phyloP scores from a whole-genome alignment of 2,329 filamentous ascomycete genomes.

The Metarhizium sp. region DNA sequence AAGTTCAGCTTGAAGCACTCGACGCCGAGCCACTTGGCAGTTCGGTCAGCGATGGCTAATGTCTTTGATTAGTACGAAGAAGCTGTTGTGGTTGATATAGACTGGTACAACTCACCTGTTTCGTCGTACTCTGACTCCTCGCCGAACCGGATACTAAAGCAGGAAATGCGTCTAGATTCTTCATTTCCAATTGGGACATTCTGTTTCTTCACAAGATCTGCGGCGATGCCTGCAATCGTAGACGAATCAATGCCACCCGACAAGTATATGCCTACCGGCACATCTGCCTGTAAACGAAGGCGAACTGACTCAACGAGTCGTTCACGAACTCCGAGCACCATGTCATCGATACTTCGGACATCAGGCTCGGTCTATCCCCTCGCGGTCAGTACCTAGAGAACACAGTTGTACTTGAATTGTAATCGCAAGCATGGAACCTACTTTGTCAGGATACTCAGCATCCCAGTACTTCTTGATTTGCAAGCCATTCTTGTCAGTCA shows the following conservation, averaged over 20 bases:
- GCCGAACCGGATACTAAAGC: slow-evolving; percentile 39
- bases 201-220: slow-evolving; percentile 37
- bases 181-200: slow-evolving; percentile 36
- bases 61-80: no score
- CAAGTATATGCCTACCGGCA: slow-evolving; percentile 47
- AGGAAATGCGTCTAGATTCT: slow-evolving; percentile 17
- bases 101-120: no score
- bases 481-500: slow-evolving; percentile 23
- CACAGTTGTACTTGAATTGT: no score
- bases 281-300: slow-evolving; percentile 46
- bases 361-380: slow-evolving; percentile 23
- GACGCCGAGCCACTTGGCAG: slow-evolving; percentile 23
- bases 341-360: slow-evolving; percentile 36
- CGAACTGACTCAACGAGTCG: slow-evolving; percentile 40
- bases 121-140: no score
- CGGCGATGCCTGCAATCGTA: slow-evolving; percentile 44
- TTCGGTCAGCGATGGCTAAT: slow-evolving; percentile 26
- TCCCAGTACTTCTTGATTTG: slow-evolving; percentile 42
- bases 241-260: slow-evolving; percentile 51
- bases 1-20: slow-evolving; percentile 16
- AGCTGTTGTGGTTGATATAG: no score
- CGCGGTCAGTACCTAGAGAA: neutral
- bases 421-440: slow-evolving; percentile 7
- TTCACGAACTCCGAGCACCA: slow-evolving; percentile 38
- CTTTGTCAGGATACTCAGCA: slow-evolving; percentile 41